Evolutionary conservation across 306 rosid genomes (phyloP).

Genomic region (Acacia crassicarpa): DNA sequence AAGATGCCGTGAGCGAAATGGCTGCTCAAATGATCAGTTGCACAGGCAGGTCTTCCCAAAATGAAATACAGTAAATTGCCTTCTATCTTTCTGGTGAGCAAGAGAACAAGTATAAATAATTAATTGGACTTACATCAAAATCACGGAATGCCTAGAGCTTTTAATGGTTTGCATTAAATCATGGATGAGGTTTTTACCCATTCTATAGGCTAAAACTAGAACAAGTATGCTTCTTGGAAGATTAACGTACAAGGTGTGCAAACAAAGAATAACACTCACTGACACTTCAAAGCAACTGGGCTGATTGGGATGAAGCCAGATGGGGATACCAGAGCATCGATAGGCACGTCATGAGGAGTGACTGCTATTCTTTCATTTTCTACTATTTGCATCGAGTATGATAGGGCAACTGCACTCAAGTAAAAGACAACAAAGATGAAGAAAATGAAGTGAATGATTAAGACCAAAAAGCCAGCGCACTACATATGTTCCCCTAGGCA

Average conservation of each 20-base stretch:
- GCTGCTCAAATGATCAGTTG: not conserved
- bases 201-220: not conserved
- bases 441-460: not conserved
- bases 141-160: not conserved
- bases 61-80: not conserved
- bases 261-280: constrained; percentile 1
- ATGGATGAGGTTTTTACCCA: not conserved
- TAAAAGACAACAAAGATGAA: constrained; percentile 1
- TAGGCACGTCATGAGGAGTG: constrained; percentile 49
- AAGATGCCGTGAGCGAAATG: not conserved
- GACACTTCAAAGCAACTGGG: constrained; percentile 46
- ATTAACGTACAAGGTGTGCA: not conserved
- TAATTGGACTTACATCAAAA: not conserved
- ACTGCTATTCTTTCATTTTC: constrained; percentile 53
- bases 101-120: not conserved
- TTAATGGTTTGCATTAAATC: not conserved
- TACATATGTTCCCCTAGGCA: not conserved
- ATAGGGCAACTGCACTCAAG: constrained; percentile 57
- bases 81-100: not conserved
- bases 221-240: not conserved
- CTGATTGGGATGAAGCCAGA: constrained; percentile 61
- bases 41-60: not conserved
- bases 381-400: constrained; percentile 60
- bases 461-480: not conserved
- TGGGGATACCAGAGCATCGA: constrained; percentile 66